These are phyloP conservation scores for Candida adriatica DNA, from an alignment of 805 yeast species.

Conservation along the genomic window DNA sequence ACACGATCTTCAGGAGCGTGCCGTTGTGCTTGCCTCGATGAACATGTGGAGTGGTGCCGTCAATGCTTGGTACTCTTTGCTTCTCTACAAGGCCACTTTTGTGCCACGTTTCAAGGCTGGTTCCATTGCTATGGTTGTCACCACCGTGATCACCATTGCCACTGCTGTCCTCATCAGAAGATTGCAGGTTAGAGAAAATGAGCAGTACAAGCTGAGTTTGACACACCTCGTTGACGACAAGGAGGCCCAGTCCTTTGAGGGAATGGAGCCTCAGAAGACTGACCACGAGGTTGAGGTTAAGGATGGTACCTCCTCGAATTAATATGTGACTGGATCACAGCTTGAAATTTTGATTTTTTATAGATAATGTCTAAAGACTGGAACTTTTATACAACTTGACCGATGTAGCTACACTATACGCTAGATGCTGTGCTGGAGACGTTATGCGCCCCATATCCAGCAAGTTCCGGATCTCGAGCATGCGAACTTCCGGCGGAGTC, in stretches of 20 bases:
- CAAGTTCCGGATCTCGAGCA: too few relatives aligned
- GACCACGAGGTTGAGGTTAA: not conserved
- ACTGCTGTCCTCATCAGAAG: conserved; percentile 35
- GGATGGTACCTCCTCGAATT: not conserved
- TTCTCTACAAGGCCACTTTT: conserved; percentile 44
- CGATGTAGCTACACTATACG: too few relatives aligned
- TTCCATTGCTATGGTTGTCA: conserved; percentile 50
- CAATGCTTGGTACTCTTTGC: conserved; percentile 58
- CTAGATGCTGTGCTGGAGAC: too few relatives aligned
- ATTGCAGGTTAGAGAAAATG: conserved; percentile 34
- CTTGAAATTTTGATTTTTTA: too few relatives aligned
- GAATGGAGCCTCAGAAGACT: not conserved
- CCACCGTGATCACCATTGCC: conserved; percentile 35
- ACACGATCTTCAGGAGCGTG: conserved; percentile 56
- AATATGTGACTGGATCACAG: too few relatives aligned
- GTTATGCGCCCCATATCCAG: too few relatives aligned
- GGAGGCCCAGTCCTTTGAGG: not conserved
- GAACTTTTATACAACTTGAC: too few relatives aligned
- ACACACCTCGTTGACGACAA: not conserved
- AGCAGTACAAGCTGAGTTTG: not conserved
- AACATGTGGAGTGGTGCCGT: conserved; percentile 59
- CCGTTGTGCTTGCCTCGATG: conserved; percentile 59
- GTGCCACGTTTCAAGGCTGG: conserved; percentile 48
- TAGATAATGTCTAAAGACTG: too few relatives aligned
- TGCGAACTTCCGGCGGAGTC: too few relatives aligned